A percentile compares a stretch with the other conserved stretches of the same genome.
phyloP scores from a whole-genome alignment of 345 rosid genomes.

The Bruguiera parviflora region DNA sequence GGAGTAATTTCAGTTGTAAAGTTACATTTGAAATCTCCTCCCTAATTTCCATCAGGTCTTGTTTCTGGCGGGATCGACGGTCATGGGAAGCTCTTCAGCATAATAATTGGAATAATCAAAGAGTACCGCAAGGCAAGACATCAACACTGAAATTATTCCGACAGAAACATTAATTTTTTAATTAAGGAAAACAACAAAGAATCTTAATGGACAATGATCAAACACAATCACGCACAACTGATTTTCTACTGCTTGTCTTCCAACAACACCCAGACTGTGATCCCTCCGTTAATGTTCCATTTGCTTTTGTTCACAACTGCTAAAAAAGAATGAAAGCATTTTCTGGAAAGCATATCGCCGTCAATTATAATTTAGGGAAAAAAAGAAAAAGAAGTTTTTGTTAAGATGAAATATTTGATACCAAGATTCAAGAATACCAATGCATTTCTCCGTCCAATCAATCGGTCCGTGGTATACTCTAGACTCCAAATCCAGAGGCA shows the following conservation, averaged over 20 bases:
- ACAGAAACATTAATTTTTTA: not conserved
- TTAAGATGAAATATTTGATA: not conserved
- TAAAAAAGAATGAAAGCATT: slow-evolving; percentile 73
- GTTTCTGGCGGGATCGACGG: slow-evolving; percentile 66
- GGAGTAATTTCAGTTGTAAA: slow-evolving; percentile 70
- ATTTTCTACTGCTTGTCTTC: not conserved
- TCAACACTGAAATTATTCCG: not conserved
- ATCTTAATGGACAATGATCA: too few relatives aligned
- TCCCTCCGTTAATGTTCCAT: too few relatives aligned
- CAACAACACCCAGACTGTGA: too few relatives aligned
- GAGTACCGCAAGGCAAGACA: slow-evolving; percentile 57
- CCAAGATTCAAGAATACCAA: slow-evolving; percentile 1
- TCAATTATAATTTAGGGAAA: not conserved
- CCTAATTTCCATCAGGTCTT: slow-evolving; percentile 39
- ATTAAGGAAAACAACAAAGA: not conserved
- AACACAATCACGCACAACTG: not conserved
- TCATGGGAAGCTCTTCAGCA: slow-evolving; percentile 77
- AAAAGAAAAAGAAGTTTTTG: not conserved
- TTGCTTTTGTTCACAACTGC: too few relatives aligned
- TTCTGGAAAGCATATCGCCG: slow-evolving; percentile 62
- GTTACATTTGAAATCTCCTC: slow-evolving; percentile 64
- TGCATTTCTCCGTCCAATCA: slow-evolving; percentile 99
- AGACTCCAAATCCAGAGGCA: slow-evolving; percentile 94
- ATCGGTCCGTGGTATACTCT: slow-evolving; percentile 70
- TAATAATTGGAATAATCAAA: slow-evolving; percentile 72